Evolutionary conservation across 2,329 filamentous ascomycete genomes (phyloP), one percentile per base, ranked within the genome.

Genomic region (Didymella lethalis): DNA sequence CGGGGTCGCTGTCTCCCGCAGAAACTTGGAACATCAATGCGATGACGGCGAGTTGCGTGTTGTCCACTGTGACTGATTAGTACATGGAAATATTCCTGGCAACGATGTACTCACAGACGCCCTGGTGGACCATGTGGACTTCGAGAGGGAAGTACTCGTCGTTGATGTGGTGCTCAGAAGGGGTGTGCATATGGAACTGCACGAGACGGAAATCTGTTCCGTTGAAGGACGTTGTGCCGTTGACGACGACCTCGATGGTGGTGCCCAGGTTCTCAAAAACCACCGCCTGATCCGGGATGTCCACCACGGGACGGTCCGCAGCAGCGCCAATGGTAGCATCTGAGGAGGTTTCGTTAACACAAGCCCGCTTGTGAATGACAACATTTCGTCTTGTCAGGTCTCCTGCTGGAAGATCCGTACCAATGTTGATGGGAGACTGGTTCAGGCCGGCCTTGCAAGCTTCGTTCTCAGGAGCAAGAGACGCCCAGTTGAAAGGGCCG

Each of bases 151-250:
- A 81, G 67, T 79, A 78, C 62, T 83, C 80, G n/a, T 78, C 75
- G 54, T 76, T 71, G 55, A 87, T 76, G 46, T 81, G 79, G 65
- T 88, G 86, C 77, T 88, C 86, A 43, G 83, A 84, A 0, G 86
- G 85, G 0, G 84, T 83, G 68, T 88, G 86, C 75, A 87, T 85
- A 72, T 87, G 85, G 75, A 86, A 87, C 64, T 87, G 85, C 46
- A 74, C 75, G 14, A 86, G 76, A 0, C 64, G 67, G 70, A 81
- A 86, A 16, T 75, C 67, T 16, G 71, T 71, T 29, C 75, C 77
- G 1, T 66, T 74, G 25, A 82, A 68, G 0, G 64, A 75, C 3
- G 85, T 79, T 11, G 78, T 82, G 29, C 83, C 84, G 48, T 81
- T 82, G 56, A 82, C 82, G 29, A 86, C 75, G 56, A 85, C 80